Evolutionary conservation across 176 grass and related monocot genomes (phyloP), one percentile per base, ranked within the genome.

Genomic region (Hsuehochloa calcarea): DNA sequence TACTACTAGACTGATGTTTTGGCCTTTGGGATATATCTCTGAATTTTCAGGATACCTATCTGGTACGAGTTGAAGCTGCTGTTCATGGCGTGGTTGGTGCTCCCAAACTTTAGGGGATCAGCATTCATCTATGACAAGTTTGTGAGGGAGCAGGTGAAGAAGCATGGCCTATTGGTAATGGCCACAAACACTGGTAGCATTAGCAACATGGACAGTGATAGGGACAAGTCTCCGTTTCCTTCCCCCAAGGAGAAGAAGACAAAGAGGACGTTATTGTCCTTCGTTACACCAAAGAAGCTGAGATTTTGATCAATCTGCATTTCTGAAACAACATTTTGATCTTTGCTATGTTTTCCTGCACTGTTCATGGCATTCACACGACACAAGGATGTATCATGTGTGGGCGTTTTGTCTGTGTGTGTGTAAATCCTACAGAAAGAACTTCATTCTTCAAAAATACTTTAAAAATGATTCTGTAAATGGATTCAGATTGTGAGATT

Each of bases 31-130:
- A 55, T 8, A 19, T 19, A 55, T 55, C 5, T 19, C 51, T 29
- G 29, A 5, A 64, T 70, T 73, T 40, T 1, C 25, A 94, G 94
- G 94, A 85, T 96, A 45, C 94, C 94, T 1, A 88, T 93, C 3
- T 96, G 91, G 94, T 91, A 96, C 72, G 80, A 96, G 38, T 86
- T 96, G 27, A 93, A 93, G 84, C 69, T 96, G 67, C 60, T 93
- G 81, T 80, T 93, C 51, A 73, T 91, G 62, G 91, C 91, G 49
- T 96, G 94, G 94, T 74, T 93, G 78, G 91, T 78, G 83, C 87
- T 96, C n/a, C 94, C 94, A 37, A 87, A 93, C 64, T 96, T 96
- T 77, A 91, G 84, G 51, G 94, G 94, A 47, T 80, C 94, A 7
- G 94, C 94, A 12, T 96, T 91, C 80, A 86, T 96, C 63, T 96